phyloP scores from a whole-genome alignment of 768 basidiomycete genomes.

The Tremella mesenterica region DNA sequence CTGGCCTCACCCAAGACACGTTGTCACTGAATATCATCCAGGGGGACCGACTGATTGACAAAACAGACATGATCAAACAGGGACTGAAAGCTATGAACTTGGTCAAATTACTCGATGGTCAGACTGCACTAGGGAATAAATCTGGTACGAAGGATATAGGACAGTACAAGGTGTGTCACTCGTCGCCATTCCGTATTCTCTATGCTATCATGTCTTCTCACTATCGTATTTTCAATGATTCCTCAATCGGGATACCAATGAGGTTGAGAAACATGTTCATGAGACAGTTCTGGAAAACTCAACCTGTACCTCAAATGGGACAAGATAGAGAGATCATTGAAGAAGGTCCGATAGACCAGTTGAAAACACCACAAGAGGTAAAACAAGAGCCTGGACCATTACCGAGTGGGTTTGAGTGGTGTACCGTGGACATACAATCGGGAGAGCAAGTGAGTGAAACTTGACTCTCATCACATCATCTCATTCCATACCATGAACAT shows the following conservation, averaged over 20 bases:
- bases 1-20: too few relatives aligned
- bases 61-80: conserved; percentile 57
- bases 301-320: conserved; percentile 69
- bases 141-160: conserved; percentile 67
- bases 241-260: too few relatives aligned
- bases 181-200: too few relatives aligned
- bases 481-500: too few relatives aligned
- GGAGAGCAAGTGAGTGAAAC: conserved; percentile 55
- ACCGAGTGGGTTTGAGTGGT: conserved; percentile 91
- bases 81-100: conserved; percentile 70
- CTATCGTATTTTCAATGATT: neutral
- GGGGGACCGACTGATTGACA: too few relatives aligned
- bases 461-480: neutral
- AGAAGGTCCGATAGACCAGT: conserved; percentile 83
- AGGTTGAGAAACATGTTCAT: conserved; percentile 2
- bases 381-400: conserved; percentile 79
- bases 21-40: neutral
- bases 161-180: conserved; percentile 66
- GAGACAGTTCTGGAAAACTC: conserved; percentile 82
- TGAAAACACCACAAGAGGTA: conserved; percentile 65
- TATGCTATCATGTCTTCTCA: too few relatives aligned
- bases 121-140: conserved; percentile 63
- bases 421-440: conserved; percentile 66
- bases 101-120: conserved; percentile 76
- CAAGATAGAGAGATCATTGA: conserved; percentile 51